Conservation (phyloP, 257 asterid genomes). For the Eustoma russellianum region DNA sequence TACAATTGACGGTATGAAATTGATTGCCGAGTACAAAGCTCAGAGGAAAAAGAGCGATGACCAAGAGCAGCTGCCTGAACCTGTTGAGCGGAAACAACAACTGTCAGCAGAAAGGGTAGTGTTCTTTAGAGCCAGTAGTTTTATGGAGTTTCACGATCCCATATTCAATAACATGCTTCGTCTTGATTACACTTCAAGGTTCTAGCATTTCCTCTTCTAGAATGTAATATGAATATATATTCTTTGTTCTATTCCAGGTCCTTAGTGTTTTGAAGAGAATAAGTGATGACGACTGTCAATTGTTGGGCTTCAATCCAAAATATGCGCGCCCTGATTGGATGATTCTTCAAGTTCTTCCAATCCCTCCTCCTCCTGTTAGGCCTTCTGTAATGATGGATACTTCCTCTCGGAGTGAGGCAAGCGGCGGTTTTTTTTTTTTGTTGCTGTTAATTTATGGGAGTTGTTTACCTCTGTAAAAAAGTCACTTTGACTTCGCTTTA, state of each 20-base stretch:
- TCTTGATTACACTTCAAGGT: neutral
- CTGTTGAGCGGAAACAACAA: constrained; percentile 79
- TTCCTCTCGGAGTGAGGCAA: constrained; percentile 96
- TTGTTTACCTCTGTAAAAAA: neutral
- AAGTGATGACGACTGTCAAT: constrained; percentile 80
- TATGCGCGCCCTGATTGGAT: constrained; percentile 99
- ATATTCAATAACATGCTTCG: too few relatives aligned
- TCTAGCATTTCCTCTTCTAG: neutral
- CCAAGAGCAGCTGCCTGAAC: constrained; percentile 92
- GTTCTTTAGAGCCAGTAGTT: neutral
- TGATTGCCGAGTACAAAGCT: constrained; percentile 84
- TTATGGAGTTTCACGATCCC: neutral
- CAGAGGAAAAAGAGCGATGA: constrained; percentile 81
- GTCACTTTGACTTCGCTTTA: neutral
- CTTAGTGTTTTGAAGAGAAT: constrained; percentile 83
- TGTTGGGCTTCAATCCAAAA: constrained; percentile 78
- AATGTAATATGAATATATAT: neutral
- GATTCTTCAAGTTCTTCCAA: constrained; percentile 99
- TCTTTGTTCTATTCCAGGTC: constrained; percentile 44
- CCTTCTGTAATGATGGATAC: constrained; percentile 99
- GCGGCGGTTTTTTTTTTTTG: constrained; percentile 18
- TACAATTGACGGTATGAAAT: constrained; percentile 95
- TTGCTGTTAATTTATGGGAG: neutral
- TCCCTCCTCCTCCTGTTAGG: constrained; percentile 99
- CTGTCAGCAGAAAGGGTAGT: constrained; percentile 89